These are phyloP conservation scores for Trypanosomatidae sp. DNA, from an alignment of 208 protist species.

Conservation along the genomic window DNA sequence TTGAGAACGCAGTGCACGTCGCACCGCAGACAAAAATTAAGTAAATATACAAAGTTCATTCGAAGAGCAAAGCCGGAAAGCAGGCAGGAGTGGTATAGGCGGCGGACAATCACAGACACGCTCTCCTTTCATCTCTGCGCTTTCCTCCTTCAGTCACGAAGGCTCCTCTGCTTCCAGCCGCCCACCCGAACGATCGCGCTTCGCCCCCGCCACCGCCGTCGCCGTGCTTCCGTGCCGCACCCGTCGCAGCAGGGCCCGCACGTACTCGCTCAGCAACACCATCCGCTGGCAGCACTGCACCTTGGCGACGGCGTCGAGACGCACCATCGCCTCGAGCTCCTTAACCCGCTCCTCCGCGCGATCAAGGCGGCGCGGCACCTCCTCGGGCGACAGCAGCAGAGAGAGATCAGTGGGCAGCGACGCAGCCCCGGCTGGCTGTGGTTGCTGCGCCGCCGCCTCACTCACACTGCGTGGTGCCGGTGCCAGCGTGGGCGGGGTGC, in stretches of 20 bases:
- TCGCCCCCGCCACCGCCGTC: too few relatives aligned
- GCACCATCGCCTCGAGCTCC: conserved; percentile 35
- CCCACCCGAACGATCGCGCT: too few relatives aligned
- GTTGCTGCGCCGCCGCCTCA: not conserved
- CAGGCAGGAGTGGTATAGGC: too few relatives aligned
- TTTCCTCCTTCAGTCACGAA: too few relatives aligned
- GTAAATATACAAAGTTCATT: too few relatives aligned
- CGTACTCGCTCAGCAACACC: conserved; percentile 43
- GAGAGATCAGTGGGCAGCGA: conserved; percentile 21
- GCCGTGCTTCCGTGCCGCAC: not conserved
- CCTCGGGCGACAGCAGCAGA: conserved; percentile 11
- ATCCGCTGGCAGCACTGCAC: conserved; percentile 46
- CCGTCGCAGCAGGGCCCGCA: conserved; percentile 20
- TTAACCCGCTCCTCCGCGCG: conserved; percentile 30
- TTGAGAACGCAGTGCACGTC: too few relatives aligned
- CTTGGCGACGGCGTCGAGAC: conserved; percentile 23
- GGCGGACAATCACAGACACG: too few relatives aligned
- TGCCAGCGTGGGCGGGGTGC: conserved; percentile 10
- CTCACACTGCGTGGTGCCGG: not conserved
- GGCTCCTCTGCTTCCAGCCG: too few relatives aligned
- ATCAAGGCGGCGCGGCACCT: conserved; percentile 27
- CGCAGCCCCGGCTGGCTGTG: too few relatives aligned
- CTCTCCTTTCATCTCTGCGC: too few relatives aligned
- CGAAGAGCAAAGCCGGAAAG: too few relatives aligned
- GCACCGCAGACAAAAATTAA: too few relatives aligned